Evolutionary conservation across 1,284 basidiomycete species (phyloP).

Genomic region (Termitomyces sp.): DNA sequence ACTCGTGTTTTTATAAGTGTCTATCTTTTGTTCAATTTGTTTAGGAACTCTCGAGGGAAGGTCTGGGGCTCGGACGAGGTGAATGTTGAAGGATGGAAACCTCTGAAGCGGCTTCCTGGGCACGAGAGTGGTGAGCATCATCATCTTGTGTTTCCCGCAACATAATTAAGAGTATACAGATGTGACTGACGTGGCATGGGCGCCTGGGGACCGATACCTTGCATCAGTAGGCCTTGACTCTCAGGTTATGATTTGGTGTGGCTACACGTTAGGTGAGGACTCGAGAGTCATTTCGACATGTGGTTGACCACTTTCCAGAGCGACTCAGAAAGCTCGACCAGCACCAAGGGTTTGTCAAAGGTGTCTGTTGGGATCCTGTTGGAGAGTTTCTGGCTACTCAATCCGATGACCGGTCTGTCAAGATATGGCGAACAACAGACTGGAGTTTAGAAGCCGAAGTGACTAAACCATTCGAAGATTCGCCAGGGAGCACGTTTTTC

Average conservation of each 20-base stretch:
- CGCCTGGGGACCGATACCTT: constrained; percentile 84
- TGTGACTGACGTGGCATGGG: constrained; percentile 95
- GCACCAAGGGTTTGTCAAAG: constrained; percentile 97
- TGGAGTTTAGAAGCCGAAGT: constrained; percentile 87
- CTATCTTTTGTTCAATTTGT: constrained; percentile 1
- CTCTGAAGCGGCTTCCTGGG: constrained; percentile 84
- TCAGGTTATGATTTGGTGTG: constrained; percentile 90
- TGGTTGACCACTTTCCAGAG: constrained; percentile 39
- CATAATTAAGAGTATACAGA: constrained; percentile 44
- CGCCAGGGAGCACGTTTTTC: constrained; percentile 95
- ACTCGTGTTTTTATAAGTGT: background rate
- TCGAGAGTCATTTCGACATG: background rate
- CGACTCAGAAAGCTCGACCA: constrained; percentile 78
- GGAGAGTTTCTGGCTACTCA: constrained; percentile 96
- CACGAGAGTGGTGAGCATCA: constrained; percentile 78
- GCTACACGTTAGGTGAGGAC: constrained; percentile 68
- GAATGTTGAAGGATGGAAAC: constrained; percentile 98
- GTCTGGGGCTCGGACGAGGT: constrained; percentile 91
- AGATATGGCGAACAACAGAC: constrained; percentile 93
- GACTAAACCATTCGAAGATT: constrained; percentile 87
- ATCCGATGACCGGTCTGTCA: constrained; percentile 94
- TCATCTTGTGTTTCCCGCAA: background rate
- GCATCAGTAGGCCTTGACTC: constrained; percentile 95
- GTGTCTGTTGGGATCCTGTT: constrained; percentile 97
- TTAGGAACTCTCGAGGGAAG: constrained; percentile 73